Conservation (phyloP, 192 early-diverging fungal species). For the Backusella parvicylindrica region DNA sequence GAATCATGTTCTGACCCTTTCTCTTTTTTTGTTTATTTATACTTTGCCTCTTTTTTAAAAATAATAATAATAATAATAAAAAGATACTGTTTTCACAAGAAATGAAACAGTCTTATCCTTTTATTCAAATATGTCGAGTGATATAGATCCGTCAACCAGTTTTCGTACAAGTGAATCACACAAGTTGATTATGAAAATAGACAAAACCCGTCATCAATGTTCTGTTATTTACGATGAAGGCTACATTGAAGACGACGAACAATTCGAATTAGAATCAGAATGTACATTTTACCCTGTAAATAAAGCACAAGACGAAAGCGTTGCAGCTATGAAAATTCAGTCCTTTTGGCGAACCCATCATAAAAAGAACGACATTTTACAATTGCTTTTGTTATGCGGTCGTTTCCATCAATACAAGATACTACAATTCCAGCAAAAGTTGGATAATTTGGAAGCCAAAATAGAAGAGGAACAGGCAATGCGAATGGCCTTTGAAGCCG, state of each 20-base stretch:
- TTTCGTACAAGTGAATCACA: background rate
- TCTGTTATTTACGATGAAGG: background rate
- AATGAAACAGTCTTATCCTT: background rate
- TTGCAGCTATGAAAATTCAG: background rate
- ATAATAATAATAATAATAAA: background rate
- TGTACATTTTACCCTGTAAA: background rate
- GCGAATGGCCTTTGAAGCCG: slow-evolving; percentile 14
- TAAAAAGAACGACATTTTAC: background rate
- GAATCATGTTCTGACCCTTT: background rate
- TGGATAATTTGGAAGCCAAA: background rate
- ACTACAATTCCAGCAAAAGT: background rate
- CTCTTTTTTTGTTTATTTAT: background rate
- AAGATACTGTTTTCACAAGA: background rate
- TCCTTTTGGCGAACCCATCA: background rate
- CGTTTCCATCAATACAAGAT: background rate
- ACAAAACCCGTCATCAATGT: background rate
- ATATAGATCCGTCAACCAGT: background rate
- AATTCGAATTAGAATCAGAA: background rate
- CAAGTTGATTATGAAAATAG: background rate
- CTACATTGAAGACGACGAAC: background rate
- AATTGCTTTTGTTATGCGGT: background rate
- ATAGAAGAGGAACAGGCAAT: slow-evolving; percentile 9
- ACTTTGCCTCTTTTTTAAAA: background rate
- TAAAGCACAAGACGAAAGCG: background rate
- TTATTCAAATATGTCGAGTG: background rate